Base-by-base conservation (phyloP, 208 protist species). In the Crithidia brevicula region DNA sequence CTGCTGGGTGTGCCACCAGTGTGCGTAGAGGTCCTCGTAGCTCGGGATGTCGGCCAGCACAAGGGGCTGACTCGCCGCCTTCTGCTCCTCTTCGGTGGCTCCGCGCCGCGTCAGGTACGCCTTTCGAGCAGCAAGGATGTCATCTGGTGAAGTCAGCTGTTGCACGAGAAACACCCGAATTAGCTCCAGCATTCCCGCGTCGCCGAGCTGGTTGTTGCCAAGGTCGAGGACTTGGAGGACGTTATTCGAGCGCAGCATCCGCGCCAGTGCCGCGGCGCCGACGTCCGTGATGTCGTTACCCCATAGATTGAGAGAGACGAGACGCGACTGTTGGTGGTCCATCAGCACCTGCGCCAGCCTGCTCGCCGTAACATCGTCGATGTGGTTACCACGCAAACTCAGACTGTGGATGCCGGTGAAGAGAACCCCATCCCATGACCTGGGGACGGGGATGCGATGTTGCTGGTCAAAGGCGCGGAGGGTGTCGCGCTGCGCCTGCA, bases 301-400 rank as follows among this genome's bases (percentile, higher is more conserved):
- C 89, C 90, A 96, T 33, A 97, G 60, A 56, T 93, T 95, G 51
- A 97, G 83, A 40, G 81, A 87, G 11, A 90, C 72, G 13, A 97
- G 71, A 60, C 86, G 86, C 45, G 88, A 85, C 54, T 83, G 76
- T 2, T 79, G 77, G 64, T 93, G 79, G 34, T 60, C 43, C 27
- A 74, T 28, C 9, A 97, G 66, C 31, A 90, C 43, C 10, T 74
- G 61, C 18, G 81, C 80, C 46, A 95, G 85, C 22, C 68, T 30
- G 16, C 33, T 47, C 16, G 81, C 81, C 36, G 70, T 73, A 5
- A 63, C 73, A 67, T 95, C 88, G 49, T 72, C 74, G 65, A 97
- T 94, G 45, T 74, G 78, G 72, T 97, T 95, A 36, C 88, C 92
- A 27, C 92, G 83, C 30, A 97, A 77, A 52, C 88, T 93, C 43